Base-by-base conservation (phyloP, 805 yeast species). In the Candida chauliodis region DNA sequence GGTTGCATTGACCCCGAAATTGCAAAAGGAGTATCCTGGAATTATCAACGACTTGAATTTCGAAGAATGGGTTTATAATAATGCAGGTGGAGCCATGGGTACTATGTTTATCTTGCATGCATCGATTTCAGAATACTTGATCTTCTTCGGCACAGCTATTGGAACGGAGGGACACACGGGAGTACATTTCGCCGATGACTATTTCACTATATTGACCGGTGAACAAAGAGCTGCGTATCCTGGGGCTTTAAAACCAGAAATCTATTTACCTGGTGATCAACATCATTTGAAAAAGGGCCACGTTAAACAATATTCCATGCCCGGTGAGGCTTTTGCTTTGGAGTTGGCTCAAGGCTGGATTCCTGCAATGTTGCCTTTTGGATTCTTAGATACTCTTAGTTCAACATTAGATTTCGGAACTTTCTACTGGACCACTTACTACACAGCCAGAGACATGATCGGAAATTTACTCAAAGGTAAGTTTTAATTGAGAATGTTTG, bases 291-390 rank as follows among this genome's bases (percentile, higher is more conserved):
- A 53, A 28, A 83, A 77, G 57, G 96, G 96, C 24, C 47, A 58
- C 30, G 76, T 78, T 50, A 88, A 86, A 64, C 99, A 93, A 64
- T 93, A 93, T 61, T 50, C 79, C 19, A 87, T 93, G 95, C 83
- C 86, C 2, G 60, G 76, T 21, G 95, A 84, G 25, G 72, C 85
- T 0, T 93, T 81, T 63, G 96, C 99, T 8, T 68, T 93, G 48
- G 99, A 93, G 60, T 73, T 91, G 53, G 99, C 99, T 6, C 98
- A 91, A 68, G 99, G 99, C 43, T 93, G 96, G 95, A 87, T 93
- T 48, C 98, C 99, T 24, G 82, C 91, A 30, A 93, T 93, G 99
- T 73, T 93, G 44, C 98, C 98, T 15, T 93, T 93, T 59, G 99
- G 99, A 0, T 79, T 91, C 63, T 66, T 86, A 35, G 95, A 88